Base-by-base conservation (phyloP, 495 filamentous ascomycete species). In the Annulohypoxylon moriforme region DNA sequence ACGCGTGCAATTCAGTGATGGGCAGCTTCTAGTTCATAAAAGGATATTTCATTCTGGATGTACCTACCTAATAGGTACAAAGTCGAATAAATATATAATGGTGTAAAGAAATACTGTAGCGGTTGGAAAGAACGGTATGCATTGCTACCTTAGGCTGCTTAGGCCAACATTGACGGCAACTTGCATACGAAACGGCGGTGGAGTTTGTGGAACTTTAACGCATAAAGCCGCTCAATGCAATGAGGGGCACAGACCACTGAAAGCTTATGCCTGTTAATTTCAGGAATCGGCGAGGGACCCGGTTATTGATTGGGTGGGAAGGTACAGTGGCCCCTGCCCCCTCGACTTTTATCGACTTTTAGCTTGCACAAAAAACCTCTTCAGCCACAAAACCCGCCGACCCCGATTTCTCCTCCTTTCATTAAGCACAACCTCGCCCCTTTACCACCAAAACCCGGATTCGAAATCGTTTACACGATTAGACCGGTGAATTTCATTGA, bases 391-490 rank as follows among this genome's bases (percentile, higher is more conserved):
- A 75, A 63, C 61, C 64, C 70, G 66, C 61, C 24, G n/a, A 56
- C 62, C 61, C 67, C 71, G 56, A 75, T 73, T 73, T 69, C 69
- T 71, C 64, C 71, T 76, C 71, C 74, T 74, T 78, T 70, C 68
- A 68, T 75, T 76, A 77, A 75, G 72, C 75, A 76, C 71, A 76
- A 74, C 34, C 71, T 72, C 72, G 75, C 74, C 76, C 76, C 75
- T 78, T 78, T 76, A 72, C 70, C 53, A 63, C 68, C 74, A 74
- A 77, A 77, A 76, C 67, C 76, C 75, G 69, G 72, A 62, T 50
- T 67, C 69, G 56, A 63, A 60, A 68, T 78, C 76, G 76, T 78
- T 76, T 76, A 78, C 74, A 76, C 68, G 73, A 73, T 78, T 78
- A 78, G 76, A 73, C 74, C 74, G 69, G 38, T 34, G 56, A 75